phyloP scores from a whole-genome alignment of 305 asterid species.

The Fraxinus platypoda region DNA sequence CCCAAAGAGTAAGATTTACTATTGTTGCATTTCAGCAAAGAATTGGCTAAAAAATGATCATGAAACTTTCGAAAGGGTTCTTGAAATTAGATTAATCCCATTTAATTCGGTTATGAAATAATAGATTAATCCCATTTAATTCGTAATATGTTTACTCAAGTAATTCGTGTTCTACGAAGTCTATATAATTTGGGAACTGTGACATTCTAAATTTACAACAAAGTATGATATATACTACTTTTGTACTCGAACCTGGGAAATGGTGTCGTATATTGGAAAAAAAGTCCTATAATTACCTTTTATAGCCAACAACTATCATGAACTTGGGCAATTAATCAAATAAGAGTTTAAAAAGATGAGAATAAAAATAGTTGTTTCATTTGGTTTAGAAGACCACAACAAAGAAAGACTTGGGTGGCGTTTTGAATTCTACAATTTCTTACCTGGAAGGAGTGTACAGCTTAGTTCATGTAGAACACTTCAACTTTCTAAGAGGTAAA shows the following conservation, averaged over 20 bases:
- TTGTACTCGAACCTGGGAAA: no score
- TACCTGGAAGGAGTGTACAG: slow-evolving; percentile 55
- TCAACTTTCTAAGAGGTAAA: slow-evolving; percentile 53
- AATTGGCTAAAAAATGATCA: neutral
- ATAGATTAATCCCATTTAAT: neutral
- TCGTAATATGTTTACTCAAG: neutral
- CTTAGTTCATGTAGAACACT: slow-evolving; percentile 57
- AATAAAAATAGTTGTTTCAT: neutral
- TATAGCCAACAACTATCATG: neutral
- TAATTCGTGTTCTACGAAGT: no score
- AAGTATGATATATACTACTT: no score
- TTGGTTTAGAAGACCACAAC: neutral
- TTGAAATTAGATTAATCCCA: no score
- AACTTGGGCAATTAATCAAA: neutral
- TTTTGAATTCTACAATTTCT: slow-evolving; percentile 52
- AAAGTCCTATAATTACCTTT: neutral
- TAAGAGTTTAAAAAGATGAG: neutral
- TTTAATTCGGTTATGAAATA: no score
- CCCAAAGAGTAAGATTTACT: neutral
- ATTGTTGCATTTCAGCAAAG: neutral
- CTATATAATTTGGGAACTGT: no score
- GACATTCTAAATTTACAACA: no score
- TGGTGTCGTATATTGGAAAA: no score
- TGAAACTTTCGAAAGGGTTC: no score
- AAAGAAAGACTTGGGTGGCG: slow-evolving; percentile 50